phyloP scores from a whole-genome alignment of 2,329 filamentous ascomycete species.

The Ophiosphaerella narmari region DNA sequence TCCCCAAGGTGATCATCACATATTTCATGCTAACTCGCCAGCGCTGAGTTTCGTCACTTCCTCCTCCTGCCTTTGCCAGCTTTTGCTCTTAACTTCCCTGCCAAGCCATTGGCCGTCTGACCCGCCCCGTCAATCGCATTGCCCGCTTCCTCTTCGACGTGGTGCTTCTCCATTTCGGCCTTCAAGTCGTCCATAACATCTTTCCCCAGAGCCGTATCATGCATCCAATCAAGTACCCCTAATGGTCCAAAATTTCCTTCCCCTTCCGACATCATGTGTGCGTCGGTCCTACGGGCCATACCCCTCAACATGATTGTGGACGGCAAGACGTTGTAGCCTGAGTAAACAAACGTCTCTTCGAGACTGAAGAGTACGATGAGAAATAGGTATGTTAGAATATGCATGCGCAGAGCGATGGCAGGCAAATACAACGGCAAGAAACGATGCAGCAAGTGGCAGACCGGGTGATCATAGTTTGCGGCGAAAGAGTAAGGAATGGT shows the following conservation, averaged over 20 bases:
- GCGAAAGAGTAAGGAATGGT: constrained; percentile 64
- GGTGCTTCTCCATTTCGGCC: constrained; percentile 61
- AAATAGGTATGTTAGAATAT: constrained; percentile 73
- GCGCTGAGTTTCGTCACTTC: constrained; percentile 13
- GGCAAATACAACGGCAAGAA: constrained; percentile 70
- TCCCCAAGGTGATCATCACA: too few relatives aligned
- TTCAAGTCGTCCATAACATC: constrained; percentile 60
- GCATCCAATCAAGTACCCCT: constrained; percentile 57
- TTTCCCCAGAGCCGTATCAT: constrained; percentile 56
- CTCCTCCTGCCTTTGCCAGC: constrained; percentile 34
- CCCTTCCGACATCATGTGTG: constrained; percentile 62
- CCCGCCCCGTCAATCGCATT: constrained; percentile 43
- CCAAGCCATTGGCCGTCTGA: constrained; percentile 35
- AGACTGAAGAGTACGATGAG: constrained; percentile 66
- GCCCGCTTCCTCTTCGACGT: constrained; percentile 51
- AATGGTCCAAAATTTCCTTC: constrained; percentile 65
- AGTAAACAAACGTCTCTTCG: constrained; percentile 70
- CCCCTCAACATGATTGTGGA: constrained; percentile 61
- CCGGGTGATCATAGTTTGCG: constrained; percentile 70
- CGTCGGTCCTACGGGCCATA: constrained; percentile 62
- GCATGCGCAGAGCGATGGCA: constrained; percentile 66
- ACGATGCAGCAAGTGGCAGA: constrained; percentile 65
- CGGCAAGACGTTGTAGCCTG: constrained; percentile 67
- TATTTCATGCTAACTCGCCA: background rate
- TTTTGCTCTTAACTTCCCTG: constrained; percentile 33